Evolutionary conservation across 768 basidiomycete genomes (phyloP).

Genomic region (Auricularia cornea): DNA sequence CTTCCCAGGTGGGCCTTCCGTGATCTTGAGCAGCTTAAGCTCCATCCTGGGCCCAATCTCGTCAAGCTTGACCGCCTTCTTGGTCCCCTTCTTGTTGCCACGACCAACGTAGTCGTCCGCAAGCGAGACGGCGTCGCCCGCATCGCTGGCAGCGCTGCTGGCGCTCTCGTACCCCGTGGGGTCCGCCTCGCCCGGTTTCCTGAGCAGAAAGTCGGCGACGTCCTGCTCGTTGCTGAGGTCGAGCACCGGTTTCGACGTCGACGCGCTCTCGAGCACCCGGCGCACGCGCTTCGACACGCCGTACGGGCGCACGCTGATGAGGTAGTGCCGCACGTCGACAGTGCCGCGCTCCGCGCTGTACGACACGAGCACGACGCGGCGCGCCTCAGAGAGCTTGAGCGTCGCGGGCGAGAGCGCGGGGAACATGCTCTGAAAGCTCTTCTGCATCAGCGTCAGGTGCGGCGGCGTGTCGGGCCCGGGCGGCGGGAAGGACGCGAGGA

Average conservation of each 20-base stretch:
- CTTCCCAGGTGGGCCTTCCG: conserved; percentile 87
- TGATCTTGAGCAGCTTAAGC: conserved; percentile 83
- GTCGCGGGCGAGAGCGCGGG: conserved; percentile 82
- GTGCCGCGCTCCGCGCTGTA: conserved; percentile 83
- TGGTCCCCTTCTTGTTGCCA: conserved; percentile 86
- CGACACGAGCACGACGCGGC: conserved; percentile 86
- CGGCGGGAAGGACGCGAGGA: conserved; percentile 79
- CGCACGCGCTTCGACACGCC: conserved; percentile 90
- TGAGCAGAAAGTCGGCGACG: conserved; percentile 88
- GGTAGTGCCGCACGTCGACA: conserved; percentile 87
- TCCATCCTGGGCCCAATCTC: conserved; percentile 97
- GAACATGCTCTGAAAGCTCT: conserved; percentile 93
- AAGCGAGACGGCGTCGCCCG: conserved; percentile 73
- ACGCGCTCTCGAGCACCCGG: conserved; percentile 63
- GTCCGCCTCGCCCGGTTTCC: conserved; percentile 53
- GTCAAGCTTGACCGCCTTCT: conserved; percentile 83
- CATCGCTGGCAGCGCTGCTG: conserved; percentile 73
- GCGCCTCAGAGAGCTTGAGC: conserved; percentile 77
- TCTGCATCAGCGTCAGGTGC: conserved; percentile 86
- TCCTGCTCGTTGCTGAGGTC: conserved; percentile 89
- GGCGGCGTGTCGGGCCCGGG: conserved; percentile 67
- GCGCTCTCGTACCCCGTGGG: conserved; percentile 73
- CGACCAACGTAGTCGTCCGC: conserved; percentile 92
- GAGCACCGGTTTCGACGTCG: conserved; percentile 37
- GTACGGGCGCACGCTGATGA: conserved; percentile 91